Evolutionary conservation across 768 basidiomycete genomes (phyloP).

Genomic region (Podaxis sp.): DNA sequence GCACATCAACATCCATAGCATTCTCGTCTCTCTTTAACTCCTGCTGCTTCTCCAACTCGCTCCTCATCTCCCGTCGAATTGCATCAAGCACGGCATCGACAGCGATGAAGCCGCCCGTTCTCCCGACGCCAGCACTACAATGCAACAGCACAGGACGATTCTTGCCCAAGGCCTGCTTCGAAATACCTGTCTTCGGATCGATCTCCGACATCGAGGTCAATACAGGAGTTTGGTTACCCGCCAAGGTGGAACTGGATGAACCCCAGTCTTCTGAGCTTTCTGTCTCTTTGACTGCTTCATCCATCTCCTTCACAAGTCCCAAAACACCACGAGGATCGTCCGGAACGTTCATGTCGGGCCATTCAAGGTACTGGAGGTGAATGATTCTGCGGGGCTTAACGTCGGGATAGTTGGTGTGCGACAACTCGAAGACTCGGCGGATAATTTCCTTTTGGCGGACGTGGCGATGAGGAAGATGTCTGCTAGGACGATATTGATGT

Average conservation of each 20-base stretch:
- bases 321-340: constrained; percentile 77
- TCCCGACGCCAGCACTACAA: constrained; percentile 93
- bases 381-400: constrained; percentile 65
- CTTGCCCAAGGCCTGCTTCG: constrained; percentile 45
- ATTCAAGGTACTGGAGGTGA: constrained; percentile 91
- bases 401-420: constrained; percentile 58
- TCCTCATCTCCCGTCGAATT: constrained; percentile 54
- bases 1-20: constrained; percentile 32
- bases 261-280: constrained; percentile 18
- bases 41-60: constrained; percentile 12
- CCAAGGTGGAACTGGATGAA: constrained; percentile 1
- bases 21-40: constrained; percentile 19
- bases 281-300: constrained; percentile 39
- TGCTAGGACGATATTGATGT: constrained; percentile 25
- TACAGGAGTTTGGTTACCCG: constrained; percentile 13
- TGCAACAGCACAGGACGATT: constrained; percentile 74
- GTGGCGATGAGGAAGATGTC: background rate
- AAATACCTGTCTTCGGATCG: constrained; percentile 57
- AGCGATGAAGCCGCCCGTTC: constrained; percentile 92
- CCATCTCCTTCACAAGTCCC: constrained; percentile 73
- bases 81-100: constrained; percentile 85
- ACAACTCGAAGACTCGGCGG: constrained; percentile 67
- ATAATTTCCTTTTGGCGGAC: constrained; percentile 33
- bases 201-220: constrained; percentile 31
- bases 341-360: constrained; percentile 97